A percentile compares a stretch with the other conserved stretches of the same genome.
phyloP scores from a whole-genome alignment of 139 green algal species.

The Chloropicon primus region DNA sequence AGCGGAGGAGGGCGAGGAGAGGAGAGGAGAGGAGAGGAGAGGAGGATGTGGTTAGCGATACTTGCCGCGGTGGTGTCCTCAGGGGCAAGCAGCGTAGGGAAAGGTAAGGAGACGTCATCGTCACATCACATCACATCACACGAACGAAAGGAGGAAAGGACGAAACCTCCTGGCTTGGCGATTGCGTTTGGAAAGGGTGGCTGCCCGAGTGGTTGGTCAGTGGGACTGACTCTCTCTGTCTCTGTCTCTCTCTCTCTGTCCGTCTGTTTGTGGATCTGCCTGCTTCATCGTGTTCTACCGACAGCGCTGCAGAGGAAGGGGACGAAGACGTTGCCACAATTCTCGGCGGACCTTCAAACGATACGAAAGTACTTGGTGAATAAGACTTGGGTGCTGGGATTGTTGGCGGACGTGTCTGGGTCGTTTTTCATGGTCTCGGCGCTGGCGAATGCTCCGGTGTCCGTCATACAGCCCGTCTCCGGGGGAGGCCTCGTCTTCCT shows the following conservation, averaged over 20 bases:
- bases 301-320: not conserved
- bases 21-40: too few species aligned
- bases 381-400: not conserved
- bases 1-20: too few species aligned
- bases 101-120: too few species aligned
- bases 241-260: too few species aligned
- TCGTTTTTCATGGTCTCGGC: not conserved
- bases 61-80: not conserved
- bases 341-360: not conserved
- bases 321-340: not conserved
- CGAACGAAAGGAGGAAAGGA: too few species aligned
- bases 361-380: not conserved
- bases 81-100: not conserved
- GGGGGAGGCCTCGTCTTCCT: not conserved
- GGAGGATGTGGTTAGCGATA: not conserved
- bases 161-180: too few species aligned
- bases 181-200: too few species aligned
- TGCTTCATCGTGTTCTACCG: not conserved
- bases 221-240: too few species aligned
- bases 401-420: not conserved
- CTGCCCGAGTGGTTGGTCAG: too few species aligned
- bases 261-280: not conserved
- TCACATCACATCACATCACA: too few species aligned
- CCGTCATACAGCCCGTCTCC: not conserved
- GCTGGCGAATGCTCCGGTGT: not conserved